Percentiles rank a stretch among this genome's conserved stretches.
Conservation (phyloP, 305 asterid genomes). For the Fraxinus nigra region DNA sequence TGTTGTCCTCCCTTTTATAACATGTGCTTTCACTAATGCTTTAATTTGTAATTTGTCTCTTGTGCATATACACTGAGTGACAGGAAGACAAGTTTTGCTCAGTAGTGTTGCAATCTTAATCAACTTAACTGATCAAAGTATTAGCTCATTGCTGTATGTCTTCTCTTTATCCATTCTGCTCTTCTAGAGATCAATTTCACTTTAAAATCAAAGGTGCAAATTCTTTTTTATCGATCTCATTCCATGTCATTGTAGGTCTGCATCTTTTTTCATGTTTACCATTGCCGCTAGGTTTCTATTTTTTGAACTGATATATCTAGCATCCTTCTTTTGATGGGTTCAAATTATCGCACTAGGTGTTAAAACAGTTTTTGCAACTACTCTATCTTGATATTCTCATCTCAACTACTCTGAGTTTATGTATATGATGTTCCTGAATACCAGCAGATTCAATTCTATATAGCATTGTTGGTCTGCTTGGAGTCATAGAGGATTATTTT, state of each 20-base stretch:
- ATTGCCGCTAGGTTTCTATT: not conserved
- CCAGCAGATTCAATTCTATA: not conserved
- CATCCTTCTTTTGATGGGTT: not conserved
- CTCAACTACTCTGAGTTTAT: not conserved
- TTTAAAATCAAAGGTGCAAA: not conserved
- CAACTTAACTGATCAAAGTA: not conserved
- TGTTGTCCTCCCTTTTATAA: conserved; percentile 8
- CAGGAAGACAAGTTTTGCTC: not conserved
- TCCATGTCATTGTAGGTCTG: not conserved
- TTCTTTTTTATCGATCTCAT: not conserved
- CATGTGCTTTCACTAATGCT: not conserved
- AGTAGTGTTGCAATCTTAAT: not conserved
- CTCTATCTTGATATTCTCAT: not conserved
- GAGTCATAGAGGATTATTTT: not conserved
- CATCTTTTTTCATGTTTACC: not conserved
- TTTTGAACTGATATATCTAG: not conserved
- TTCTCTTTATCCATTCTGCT: not conserved
- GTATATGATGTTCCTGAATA: not conserved
- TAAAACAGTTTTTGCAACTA: not conserved
- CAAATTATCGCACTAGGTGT: not conserved
- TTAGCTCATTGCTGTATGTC: not conserved
- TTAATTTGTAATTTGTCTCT: not conserved
- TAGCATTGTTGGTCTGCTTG: not conserved
- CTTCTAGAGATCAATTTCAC: not conserved
- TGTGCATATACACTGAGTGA: not conserved